Conservation (phyloP, 768 basidiomycete species). For the Royoungia palumana region DNA sequence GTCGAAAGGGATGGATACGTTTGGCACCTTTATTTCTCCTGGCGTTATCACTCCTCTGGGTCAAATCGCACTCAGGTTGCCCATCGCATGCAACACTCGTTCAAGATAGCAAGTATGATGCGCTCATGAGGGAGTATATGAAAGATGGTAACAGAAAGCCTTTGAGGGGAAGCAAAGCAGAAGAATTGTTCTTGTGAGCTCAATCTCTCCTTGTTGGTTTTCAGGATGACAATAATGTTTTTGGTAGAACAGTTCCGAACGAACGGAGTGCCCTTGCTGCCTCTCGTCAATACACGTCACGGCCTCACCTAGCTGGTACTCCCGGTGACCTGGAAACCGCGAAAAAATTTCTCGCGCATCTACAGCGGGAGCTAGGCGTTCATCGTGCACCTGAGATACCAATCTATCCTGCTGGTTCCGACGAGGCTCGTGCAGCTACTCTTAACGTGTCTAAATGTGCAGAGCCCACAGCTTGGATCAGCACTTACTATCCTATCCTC, state of each 20-base stretch:
- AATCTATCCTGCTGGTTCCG: slow-evolving; percentile 56
- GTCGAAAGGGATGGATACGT: slow-evolving; percentile 14
- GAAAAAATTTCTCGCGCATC: slow-evolving; percentile 47
- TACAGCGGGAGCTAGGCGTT: slow-evolving; percentile 51
- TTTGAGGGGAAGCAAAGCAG: slow-evolving; percentile 36
- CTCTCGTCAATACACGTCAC: slow-evolving; percentile 49
- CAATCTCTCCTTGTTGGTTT: background rate
- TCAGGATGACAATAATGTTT: background rate
- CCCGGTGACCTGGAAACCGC: slow-evolving; percentile 55
- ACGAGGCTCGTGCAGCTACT: slow-evolving; percentile 51
- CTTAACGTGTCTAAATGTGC: slow-evolving; percentile 40
- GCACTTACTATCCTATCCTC: slow-evolving; percentile 71
- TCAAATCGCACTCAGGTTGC: background rate
- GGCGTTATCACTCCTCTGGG: slow-evolving; percentile 16
- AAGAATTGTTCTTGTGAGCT: slow-evolving; percentile 45
- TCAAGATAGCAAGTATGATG: slow-evolving; percentile 12
- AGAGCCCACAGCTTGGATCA: slow-evolving; percentile 57
- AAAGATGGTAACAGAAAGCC: slow-evolving; percentile 15
- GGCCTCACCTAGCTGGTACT: slow-evolving; percentile 63
- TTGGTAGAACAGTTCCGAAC: slow-evolving; percentile 47
- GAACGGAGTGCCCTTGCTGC: slow-evolving; percentile 46
- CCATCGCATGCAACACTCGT: background rate
- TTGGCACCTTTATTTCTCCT: slow-evolving; percentile 11
- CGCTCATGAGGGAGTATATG: slow-evolving; percentile 18
- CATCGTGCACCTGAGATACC: slow-evolving; percentile 31